Evolutionary conservation across 2,329 filamentous ascomycete genomes (phyloP), one percentile per base, ranked within the genome.

Genomic region (Fusarium stilboides): DNA sequence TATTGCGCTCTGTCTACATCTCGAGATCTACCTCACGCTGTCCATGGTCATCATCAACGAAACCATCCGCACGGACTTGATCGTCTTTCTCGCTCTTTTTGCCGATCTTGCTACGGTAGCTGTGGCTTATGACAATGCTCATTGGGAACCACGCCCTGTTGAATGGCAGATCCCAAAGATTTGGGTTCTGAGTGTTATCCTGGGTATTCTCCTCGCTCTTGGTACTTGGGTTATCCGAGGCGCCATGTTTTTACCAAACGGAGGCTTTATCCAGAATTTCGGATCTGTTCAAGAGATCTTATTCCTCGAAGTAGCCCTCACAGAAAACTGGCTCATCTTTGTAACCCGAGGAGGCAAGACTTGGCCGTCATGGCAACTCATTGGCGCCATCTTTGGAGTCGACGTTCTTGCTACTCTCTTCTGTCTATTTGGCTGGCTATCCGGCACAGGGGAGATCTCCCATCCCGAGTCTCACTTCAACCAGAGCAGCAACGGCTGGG

Each of bases 31-130:
- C 36, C 43, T 68, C 3, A 66, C 65, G 0, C 36, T 69, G 0
- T 68, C 65, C 0, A 69, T 68, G 54, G 17, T 69, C 22, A 69
- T 68, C n/a, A 44, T 68, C 34, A 68, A 69, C 39, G 65, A 68
- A 9, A 68, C 65, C 0, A 69, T 68, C 1, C 65, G 65, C 0
- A 65, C 69, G 8, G 65, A 68, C 1, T 17, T 68, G 0, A 46
- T 68, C 0, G 65, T 68, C 0, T 68, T 68, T 4, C 4, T 65
- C 0, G 65, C 65, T 0, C 6, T 68, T 0, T 68, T 69, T 1
- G 65, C 65, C 2, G 65, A 68, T 4, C 2, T 68, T 1, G 65
- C 65, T 0, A 68, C 65, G 0, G 65, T 68, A 3, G 65, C 65
- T 2, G 65, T 68, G 8, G 65, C 65, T n/a, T 68, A 68, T 6